phyloP scores from a whole-genome alignment of 2,329 filamentous ascomycete species.

The Pseudocercospora fuligena region DNA sequence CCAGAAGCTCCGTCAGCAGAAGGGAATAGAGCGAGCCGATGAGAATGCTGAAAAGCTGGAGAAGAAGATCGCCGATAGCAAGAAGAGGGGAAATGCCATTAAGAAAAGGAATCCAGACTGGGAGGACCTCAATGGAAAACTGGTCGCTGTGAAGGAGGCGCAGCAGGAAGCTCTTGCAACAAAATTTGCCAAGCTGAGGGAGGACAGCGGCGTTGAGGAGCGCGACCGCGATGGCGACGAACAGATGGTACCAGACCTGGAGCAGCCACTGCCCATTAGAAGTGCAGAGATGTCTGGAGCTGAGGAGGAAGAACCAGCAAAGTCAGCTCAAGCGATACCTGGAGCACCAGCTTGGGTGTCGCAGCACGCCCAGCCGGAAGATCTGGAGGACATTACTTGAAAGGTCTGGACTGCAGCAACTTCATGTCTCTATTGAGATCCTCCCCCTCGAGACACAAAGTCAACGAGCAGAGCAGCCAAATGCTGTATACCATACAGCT shows the following conservation, averaged over 20 bases:
- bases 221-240: constrained; percentile 18
- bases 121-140: constrained; percentile 42
- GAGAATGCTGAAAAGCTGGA: constrained; percentile 59
- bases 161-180: constrained; percentile 17
- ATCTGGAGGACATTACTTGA: constrained; percentile 25
- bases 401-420: background rate
- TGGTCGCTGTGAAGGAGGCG: constrained; percentile 21
- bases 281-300: constrained; percentile 19
- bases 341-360: constrained; percentile 23
- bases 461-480: background rate
- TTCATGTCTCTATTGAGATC: background rate
- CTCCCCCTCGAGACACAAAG: background rate
- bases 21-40: constrained; percentile 61
- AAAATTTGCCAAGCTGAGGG: constrained; percentile 18
- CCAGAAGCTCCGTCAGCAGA: constrained; percentile 60
- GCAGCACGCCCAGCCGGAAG: constrained; percentile 23
- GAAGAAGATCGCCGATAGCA: constrained; percentile 60
- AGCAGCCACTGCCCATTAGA: constrained; percentile 9
- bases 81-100: constrained; percentile 53
- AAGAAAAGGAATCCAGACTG: constrained; percentile 36
- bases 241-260: constrained; percentile 22
- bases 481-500: background rate
- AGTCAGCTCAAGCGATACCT: constrained; percentile 1
- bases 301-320: constrained; percentile 12
- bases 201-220: constrained; percentile 9